Percentiles rank a stretch among this genome's conserved stretches.
These are phyloP conservation scores for Styphnolobium japonicum DNA, from an alignment of 306 rosid genomes.

Conservation along the genomic window DNA sequence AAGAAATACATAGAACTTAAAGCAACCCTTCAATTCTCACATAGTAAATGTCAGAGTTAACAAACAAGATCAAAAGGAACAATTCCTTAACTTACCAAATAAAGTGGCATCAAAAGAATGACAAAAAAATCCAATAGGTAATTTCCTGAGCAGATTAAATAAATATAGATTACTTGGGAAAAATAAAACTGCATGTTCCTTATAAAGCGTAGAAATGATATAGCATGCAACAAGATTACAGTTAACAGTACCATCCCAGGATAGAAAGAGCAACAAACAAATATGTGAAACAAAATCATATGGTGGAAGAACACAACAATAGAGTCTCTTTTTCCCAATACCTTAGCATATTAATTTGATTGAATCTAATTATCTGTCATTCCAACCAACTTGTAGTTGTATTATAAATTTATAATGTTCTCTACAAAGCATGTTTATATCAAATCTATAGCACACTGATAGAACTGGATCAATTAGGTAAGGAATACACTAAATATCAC, in stretches of 20 bases:
- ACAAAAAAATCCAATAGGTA: background rate
- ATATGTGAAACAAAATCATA: background rate
- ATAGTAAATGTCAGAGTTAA: background rate
- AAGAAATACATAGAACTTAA: background rate
- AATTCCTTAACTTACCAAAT: background rate
- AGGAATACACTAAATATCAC: too few species aligned
- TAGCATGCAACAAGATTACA: constrained; percentile 11
- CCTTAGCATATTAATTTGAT: background rate
- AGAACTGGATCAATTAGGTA: too few species aligned
- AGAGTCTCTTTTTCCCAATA: background rate
- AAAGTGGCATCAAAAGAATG: constrained; percentile 2
- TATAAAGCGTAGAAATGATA: background rate
- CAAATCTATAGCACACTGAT: constrained; percentile 21
- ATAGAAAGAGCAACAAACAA: background rate
- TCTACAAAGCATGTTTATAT: background rate
- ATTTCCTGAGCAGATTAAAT: constrained; percentile 11
- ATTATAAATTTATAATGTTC: constrained; percentile 3
- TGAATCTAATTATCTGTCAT: constrained; percentile 4
- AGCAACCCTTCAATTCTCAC: constrained; percentile 1
- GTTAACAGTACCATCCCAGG: background rate
- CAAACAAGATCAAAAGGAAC: background rate
- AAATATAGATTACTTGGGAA: background rate
- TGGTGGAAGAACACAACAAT: background rate
- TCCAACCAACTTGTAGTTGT: background rate
- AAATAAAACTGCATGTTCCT: background rate